phyloP scores from a whole-genome alignment of 1,139 yeast species.

The Taiozyma sp. region DNA sequence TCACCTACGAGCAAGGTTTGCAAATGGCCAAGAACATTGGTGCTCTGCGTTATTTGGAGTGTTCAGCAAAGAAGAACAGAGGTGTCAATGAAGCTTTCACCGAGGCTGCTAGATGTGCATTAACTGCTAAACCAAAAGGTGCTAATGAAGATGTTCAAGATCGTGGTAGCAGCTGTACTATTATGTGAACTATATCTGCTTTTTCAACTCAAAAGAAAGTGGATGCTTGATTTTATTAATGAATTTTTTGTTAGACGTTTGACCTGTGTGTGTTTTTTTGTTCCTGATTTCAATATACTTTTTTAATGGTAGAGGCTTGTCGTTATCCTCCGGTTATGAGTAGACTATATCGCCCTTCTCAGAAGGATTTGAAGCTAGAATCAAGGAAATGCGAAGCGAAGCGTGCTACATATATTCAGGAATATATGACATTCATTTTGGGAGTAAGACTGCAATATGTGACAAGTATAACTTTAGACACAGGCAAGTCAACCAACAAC shows the following conservation, averaged over 20 bases:
- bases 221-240: background rate
- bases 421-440: too few species aligned
- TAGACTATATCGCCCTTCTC: too few species aligned
- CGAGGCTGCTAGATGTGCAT: conserved; percentile 94
- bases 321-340: background rate
- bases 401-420: too few species aligned
- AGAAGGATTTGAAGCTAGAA: too few species aligned
- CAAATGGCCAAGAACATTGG: conserved; percentile 84
- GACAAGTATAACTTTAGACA: too few species aligned
- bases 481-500: too few species aligned
- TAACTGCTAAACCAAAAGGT: conserved; percentile 85
- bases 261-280: background rate
- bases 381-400: too few species aligned
- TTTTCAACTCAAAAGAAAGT: background rate
- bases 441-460: too few species aligned
- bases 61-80: conserved; percentile 89
- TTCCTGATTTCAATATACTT: background rate
- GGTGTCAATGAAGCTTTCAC: conserved; percentile 97
- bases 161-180: conserved; percentile 29
- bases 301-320: background rate
- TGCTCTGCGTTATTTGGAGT: conserved; percentile 82
- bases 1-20: conserved; percentile 78
- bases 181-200: conserved; percentile 28
- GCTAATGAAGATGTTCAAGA: conserved; percentile 51
- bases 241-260: background rate